These are phyloP conservation scores for Russula foetens DNA, from an alignment of 768 basidiomycete genomes.

Conservation along the genomic window DNA sequence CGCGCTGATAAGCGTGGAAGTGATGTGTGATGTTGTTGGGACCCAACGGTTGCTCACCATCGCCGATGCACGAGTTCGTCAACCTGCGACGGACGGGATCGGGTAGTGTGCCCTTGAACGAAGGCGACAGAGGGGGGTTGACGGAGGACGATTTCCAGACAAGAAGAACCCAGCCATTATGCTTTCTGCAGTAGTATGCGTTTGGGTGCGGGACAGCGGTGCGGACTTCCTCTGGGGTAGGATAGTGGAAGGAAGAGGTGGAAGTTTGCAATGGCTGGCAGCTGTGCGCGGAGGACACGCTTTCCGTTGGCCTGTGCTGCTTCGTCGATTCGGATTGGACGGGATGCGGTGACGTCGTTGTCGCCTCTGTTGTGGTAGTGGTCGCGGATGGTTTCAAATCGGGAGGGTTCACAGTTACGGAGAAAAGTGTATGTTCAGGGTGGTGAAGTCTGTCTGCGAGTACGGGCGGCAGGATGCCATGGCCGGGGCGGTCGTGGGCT, in stretches of 20 bases:
- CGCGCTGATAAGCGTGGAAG: constrained; percentile 66
- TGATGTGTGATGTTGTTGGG: constrained; percentile 64
- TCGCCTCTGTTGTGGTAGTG: no score
- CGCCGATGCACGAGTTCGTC: constrained; percentile 45
- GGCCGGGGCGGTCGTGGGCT: constrained; percentile 49
- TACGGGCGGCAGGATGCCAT: constrained; percentile 60
- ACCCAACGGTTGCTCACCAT: constrained; percentile 39
- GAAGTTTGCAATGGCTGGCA: constrained; percentile 20
- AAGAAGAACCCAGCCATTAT: constrained; percentile 78
- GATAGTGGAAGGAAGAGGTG: constrained; percentile 26
- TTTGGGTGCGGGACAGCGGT: constrained; percentile 72
- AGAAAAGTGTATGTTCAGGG: constrained; percentile 63
- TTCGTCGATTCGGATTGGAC: constrained; percentile 16
- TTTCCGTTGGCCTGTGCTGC: constrained; percentile 3
- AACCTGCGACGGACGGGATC: constrained; percentile 42
- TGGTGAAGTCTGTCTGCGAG: constrained; percentile 63
- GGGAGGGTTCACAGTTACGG: constrained; percentile 39
- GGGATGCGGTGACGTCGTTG: no score
- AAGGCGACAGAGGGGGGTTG: constrained; percentile 50
- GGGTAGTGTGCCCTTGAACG: constrained; percentile 47
- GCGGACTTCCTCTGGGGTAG: constrained; percentile 56
- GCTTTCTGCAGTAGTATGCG: constrained; percentile 74
- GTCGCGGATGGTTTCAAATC: constrained; percentile 27
- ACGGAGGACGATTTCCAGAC: constrained; percentile 58
- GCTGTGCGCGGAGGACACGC: constrained; percentile 10